Conservation (phyloP, 2,329 filamentous ascomycete genomes). For the Xylariaceae sp. region DNA sequence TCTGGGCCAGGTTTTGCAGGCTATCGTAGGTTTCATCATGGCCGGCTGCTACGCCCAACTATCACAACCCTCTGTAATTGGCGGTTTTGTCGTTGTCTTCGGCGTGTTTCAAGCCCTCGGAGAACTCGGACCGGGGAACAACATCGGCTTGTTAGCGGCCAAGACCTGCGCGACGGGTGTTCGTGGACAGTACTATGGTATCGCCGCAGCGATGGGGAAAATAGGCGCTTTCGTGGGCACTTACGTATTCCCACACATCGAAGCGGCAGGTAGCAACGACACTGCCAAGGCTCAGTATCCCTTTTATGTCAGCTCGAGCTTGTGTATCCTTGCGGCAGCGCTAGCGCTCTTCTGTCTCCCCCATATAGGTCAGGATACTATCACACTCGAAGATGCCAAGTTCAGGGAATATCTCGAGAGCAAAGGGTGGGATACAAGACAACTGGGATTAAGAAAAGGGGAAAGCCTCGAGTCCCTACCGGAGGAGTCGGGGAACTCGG, state of each 20-base stretch:
- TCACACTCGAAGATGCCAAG: conserved; percentile 72
- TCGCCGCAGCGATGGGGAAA: conserved; percentile 74
- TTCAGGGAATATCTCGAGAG: conserved; percentile 75
- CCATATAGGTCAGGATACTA: conserved; percentile 82
- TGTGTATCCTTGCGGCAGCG: conserved; percentile 75
- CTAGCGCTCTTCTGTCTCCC: conserved; percentile 71
- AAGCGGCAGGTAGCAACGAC: conserved; percentile 58
- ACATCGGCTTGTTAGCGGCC: conserved; percentile 83
- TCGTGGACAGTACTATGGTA: conserved; percentile 73
- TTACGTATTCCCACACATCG: conserved; percentile 77
- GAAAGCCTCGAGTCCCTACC: conserved; percentile 35
- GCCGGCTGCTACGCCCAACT: conserved; percentile 74
- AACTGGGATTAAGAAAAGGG: conserved; percentile 50
- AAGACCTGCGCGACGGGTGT: conserved; percentile 89
- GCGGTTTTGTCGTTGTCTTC: conserved; percentile 77
- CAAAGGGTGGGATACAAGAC: conserved; percentile 74
- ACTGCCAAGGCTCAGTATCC: conserved; percentile 76
- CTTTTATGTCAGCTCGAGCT: conserved; percentile 79
- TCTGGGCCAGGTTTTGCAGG: conserved; percentile 72
- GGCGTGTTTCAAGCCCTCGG: conserved; percentile 77
- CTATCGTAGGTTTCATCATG: conserved; percentile 85
- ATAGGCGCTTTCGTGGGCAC: conserved; percentile 84
- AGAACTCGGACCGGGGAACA: conserved; percentile 85
- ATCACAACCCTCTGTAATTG: conserved; percentile 68
- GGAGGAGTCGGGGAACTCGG: conserved; percentile 13